phyloP scores from a whole-genome alignment of 176 grass and related monocot species.

The Eleusine indica region DNA sequence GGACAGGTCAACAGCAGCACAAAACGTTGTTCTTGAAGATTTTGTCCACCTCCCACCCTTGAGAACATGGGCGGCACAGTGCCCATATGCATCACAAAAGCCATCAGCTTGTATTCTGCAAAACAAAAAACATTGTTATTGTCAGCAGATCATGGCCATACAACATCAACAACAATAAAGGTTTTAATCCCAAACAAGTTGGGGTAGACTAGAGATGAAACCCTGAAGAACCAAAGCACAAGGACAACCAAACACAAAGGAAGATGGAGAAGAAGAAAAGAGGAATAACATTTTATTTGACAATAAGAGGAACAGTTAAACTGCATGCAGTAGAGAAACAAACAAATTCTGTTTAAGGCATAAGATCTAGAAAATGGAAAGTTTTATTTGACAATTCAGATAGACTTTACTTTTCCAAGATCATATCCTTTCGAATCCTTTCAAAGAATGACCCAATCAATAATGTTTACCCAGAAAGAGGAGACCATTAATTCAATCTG shows the following conservation, averaged over 20 bases:
- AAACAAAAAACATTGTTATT: constrained; percentile 16
- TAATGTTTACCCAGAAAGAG: background rate
- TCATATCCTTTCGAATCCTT: background rate
- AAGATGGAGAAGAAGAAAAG: too few relatives aligned
- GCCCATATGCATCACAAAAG: constrained; percentile 95
- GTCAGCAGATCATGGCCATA: background rate
- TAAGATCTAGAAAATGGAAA: background rate
- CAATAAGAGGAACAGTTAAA: background rate
- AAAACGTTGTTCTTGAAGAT: constrained; percentile 83
- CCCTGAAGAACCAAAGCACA: too few relatives aligned
- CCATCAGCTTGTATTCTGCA: constrained; percentile 88
- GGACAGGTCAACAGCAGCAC: constrained; percentile 77
- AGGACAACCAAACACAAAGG: too few relatives aligned
- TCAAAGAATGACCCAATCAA: background rate
- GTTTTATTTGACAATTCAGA: background rate
- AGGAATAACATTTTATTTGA: too few relatives aligned
- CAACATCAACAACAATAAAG: too few relatives aligned
- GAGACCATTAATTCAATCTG: background rate
- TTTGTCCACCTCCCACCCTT: constrained; percentile 80
- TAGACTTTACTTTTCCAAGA: background rate
- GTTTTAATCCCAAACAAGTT: too few relatives aligned
- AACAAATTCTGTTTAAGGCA: background rate
- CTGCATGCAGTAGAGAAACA: background rate
- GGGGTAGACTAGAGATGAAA: too few relatives aligned
- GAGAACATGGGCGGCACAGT: constrained; percentile 86